phyloP scores from a whole-genome alignment of 2,329 filamentous ascomycete species.

The Dactylonectria macrodidyma region DNA sequence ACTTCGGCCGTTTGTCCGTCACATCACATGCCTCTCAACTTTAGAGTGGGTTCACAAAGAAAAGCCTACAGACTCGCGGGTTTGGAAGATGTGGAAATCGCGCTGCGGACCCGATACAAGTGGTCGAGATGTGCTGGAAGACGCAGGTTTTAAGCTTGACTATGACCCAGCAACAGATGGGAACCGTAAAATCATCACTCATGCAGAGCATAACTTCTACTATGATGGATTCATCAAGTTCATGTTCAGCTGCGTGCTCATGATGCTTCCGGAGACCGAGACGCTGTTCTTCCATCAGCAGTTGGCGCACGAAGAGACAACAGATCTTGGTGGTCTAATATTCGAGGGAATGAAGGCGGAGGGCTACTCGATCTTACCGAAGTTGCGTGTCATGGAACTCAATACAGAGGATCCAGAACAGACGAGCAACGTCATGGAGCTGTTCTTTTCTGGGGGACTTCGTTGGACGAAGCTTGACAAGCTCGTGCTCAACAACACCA shows the following conservation, averaged over 20 bases:
- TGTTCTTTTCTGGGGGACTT: conserved; percentile 3
- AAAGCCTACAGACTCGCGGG: not conserved
- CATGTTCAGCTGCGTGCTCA: conserved; percentile 17
- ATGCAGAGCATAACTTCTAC: not conserved
- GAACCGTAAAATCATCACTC: not conserved
- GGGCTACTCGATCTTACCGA: conserved; percentile 1
- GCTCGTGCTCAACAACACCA: conserved; percentile 11
- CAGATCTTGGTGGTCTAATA: conserved; percentile 3
- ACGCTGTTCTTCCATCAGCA: conserved; percentile 8
- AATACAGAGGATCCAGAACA: not conserved
- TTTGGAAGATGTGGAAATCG: not conserved
- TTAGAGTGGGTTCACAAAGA: conserved; percentile 1
- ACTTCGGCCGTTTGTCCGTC: conserved; percentile 17
- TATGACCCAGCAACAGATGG: not conserved
- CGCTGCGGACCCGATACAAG: not conserved
- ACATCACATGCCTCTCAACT: conserved; percentile 2
- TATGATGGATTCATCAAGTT: conserved; percentile 14
- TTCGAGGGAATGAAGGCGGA: not conserved
- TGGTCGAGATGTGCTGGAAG: not conserved
- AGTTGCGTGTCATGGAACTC: conserved; percentile 2
- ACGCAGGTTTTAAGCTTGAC: conserved; percentile 14
- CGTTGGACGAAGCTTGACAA: conserved; percentile 5
- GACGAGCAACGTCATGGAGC: not conserved
- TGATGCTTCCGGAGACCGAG: conserved; percentile 4
- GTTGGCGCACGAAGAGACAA: conserved; percentile 1